Conservation (phyloP, 495 filamentous ascomycete genomes). For the Talaromyces wortmannii region DNA sequence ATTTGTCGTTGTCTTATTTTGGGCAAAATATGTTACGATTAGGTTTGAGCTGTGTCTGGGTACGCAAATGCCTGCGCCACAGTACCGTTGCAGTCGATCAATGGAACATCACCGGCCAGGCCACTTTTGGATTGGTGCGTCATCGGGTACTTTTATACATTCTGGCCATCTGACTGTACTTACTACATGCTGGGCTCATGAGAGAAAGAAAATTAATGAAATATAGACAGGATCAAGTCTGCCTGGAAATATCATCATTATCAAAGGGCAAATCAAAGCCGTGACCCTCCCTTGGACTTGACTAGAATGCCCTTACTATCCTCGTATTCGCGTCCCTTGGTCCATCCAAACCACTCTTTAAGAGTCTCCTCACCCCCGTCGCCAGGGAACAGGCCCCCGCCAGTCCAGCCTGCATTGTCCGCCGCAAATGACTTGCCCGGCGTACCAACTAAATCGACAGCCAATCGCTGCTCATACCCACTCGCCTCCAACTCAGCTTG, state of each 20-base stretch:
- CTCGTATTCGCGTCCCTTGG: conserved; percentile 59
- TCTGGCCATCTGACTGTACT: too few species aligned
- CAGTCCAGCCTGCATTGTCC: conserved; percentile 59
- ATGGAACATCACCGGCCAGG: not conserved
- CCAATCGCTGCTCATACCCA: conserved; percentile 67
- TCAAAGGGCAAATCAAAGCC: not conserved
- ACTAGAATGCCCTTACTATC: conserved; percentile 2
- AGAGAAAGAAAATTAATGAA: too few species aligned
- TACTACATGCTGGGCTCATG: too few species aligned
- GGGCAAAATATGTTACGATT: not conserved
- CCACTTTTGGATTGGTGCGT: not conserved
- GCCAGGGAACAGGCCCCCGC: conserved; percentile 53
- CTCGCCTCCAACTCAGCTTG: conserved; percentile 63
- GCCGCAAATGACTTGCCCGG: conserved; percentile 52
- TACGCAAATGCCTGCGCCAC: not conserved
- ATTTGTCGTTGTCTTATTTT: not conserved
- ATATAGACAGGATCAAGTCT: too few species aligned
- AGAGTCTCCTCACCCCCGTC: conserved; percentile 65
- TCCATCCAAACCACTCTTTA: conserved; percentile 73
- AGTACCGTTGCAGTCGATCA: conserved; percentile 1
- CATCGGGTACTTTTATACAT: too few species aligned
- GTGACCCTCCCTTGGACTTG: not conserved
- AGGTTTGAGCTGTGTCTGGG: too few species aligned
- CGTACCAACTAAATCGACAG: conserved; percentile 60
- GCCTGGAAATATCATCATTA: too few species aligned